Evolutionary conservation across 164 flowering plant genomes (phyloP), one percentile per base, ranked within the genome.

Genomic region (Vitis rupestris): DNA sequence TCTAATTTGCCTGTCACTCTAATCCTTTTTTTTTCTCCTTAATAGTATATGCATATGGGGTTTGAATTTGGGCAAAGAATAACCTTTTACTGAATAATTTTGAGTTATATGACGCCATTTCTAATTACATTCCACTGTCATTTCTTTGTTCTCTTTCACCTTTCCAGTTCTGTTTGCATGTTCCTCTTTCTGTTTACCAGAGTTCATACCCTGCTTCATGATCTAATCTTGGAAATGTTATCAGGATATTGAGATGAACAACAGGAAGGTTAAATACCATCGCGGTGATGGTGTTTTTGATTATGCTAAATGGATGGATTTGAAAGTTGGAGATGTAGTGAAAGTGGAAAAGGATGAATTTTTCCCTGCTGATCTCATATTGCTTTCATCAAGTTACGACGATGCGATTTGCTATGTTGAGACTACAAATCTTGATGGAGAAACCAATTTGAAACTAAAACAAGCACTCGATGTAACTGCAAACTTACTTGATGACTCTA

Each of bases 341-440:
- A 90, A 81, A 75, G 93, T 92, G 50, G 88, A 87, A 71, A 92
- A 90, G 75, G 95, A 92, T 76, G 90, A 90, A 51, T 87, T 84
- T 62, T 90, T 92, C 72, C 95, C 97, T 17, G 93, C 95, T 17
- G 97, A 92, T 77, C 86, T 92, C 69, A 84, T 92, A 70, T 55
- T 92, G 65, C 83, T 90, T 58, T 87, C 97, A 0, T 90, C 97
- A 23, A 87, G 85, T 75, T 92, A 89, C 62, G 93, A 87, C 4
- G 97, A 92, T 29, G 90, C 88, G 54, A 80, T 87, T 57, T 92
- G 97, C 83, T 92, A 92, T 75, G 95, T 92, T n/a, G 93, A 92
- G 81, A 92, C 97, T 63, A 92, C 75, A 73, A 92, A 92, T 70
- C 88, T 92, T 62, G 97, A 92, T 67, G 97, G 97, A n/a, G 97